Conservation (phyloP, 257 asterid species). For the Fraxinus americana region DNA sequence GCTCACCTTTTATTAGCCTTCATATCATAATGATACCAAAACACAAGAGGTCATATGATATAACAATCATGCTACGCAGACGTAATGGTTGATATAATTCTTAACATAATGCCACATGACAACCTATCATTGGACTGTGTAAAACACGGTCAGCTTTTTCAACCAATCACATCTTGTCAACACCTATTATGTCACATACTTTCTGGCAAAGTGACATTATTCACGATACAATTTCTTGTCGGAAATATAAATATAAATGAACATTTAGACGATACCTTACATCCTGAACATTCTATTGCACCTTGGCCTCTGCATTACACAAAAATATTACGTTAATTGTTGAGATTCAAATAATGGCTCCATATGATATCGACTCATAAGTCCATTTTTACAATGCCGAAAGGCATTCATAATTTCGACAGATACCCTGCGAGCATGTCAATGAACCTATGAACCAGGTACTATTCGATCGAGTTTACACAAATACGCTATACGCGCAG, state of each 20-base stretch:
- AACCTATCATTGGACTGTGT: no score
- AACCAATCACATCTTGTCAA: no score
- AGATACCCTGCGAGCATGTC: no score
- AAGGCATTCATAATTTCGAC: no score
- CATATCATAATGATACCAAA: background rate
- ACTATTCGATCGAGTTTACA: background rate
- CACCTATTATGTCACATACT: no score
- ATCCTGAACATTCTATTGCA: constrained; percentile 80
- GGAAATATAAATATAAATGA: background rate
- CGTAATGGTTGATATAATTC: no score
- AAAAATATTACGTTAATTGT: background rate
- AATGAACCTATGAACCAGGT: background rate
- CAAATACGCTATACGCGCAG: background rate
- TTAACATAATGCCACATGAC: no score
- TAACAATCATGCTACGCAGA: no score
- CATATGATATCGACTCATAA: background rate
- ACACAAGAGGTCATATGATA: no score
- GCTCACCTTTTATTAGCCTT: background rate
- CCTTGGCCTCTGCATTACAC: constrained; percentile 69
- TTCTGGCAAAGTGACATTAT: no score
- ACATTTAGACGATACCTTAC: constrained; percentile 51
- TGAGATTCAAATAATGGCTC: no score
- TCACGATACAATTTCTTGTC: background rate
- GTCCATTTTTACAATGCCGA: background rate
- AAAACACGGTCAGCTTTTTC: no score